Base-by-base conservation (phyloP, 1,284 basidiomycete genomes). In the Naganishia sp. region DNA sequence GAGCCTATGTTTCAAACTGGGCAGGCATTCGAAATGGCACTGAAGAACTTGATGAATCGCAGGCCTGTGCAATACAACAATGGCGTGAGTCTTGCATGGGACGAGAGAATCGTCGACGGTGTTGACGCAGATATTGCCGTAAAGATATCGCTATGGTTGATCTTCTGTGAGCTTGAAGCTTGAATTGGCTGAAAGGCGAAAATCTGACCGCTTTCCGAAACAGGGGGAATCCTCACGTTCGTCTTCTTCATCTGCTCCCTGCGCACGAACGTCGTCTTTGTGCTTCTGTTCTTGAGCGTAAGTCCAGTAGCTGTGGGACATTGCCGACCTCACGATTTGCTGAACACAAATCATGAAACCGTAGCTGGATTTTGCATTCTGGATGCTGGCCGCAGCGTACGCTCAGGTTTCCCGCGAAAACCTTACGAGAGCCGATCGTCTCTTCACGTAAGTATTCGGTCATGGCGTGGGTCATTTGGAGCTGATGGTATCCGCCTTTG, bases 161-260 rank as follows among this genome's bases (percentile, higher is more conserved):
- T 66, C 3, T 66, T 66, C 56, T 66, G 56, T 50, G 13, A 52
- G 49, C 23, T 33, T 18, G 21, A 25, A 18, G 11, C 31, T 18
- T 21, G 18, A 15, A 42, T 11, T 2, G 13, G 23, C 21, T 36
- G 33, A 42, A 9, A 1, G 21, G 36, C 28, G n/a, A 18, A 25
- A 7, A 28, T 4, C 21, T 18, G 6, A n/a, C 36, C n/a, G 18
- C 16, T 11, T 28, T n/a, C 28, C 36, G 13, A 1, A 15, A 10
- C 39, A 61, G 59, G 59, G 59, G 64, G 54, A 6, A 48, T 66
- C 39, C 49, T 66, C 36, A 66, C 64, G 3, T 66, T 66, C 42
- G 55, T 66, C 33, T 60, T 66, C 25, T 25, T 66, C 33, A 43
- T 66, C 25, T 66, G 54, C 31, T 55, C 64, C 15, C 56, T 66